phyloP scores from a whole-genome alignment of 2,329 filamentous ascomycete species.

The Capronia epimyces region DNA sequence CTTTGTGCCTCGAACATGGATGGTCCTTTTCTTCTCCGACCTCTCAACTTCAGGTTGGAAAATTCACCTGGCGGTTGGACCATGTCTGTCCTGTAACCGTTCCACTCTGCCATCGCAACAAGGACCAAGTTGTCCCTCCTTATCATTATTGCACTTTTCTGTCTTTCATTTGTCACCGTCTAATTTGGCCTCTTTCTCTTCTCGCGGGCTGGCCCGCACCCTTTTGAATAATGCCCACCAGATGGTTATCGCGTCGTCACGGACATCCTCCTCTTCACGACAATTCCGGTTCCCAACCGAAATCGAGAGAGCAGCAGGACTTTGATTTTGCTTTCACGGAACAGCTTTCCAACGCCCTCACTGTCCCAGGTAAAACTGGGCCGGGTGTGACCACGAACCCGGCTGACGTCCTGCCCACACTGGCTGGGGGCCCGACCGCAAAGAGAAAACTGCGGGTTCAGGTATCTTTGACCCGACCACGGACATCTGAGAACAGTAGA shows the following conservation, averaged over 20 bases:
- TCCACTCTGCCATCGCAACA: conserved; percentile 12
- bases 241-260: conserved; percentile 21
- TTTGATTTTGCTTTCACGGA: conserved; percentile 27
- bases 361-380: not conserved
- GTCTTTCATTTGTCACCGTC: conserved; percentile 19
- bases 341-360: conserved; percentile 6
- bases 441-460: conserved; percentile 16
- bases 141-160: conserved; percentile 9
- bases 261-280: conserved; percentile 13
- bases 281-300: conserved; percentile 8
- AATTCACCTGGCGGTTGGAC: conserved; percentile 6
- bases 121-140: conserved; percentile 6
- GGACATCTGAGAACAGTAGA: conserved; percentile 19
- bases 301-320: conserved; percentile 8
- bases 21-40: conserved; percentile 3
- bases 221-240: conserved; percentile 19
- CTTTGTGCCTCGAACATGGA: conserved; percentile 16
- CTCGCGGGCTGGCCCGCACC: conserved; percentile 13
- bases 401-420: conserved; percentile 17
- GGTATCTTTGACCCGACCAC: conserved; percentile 13
- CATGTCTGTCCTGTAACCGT: conserved; percentile 20
- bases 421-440: conserved; percentile 12
- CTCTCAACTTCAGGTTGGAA: conserved; percentile 2
- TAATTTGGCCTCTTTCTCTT: conserved; percentile 10
- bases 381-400: conserved; percentile 4